Conservation (phyloP, 345 rosid species). For the Syzygium aqueum region DNA sequence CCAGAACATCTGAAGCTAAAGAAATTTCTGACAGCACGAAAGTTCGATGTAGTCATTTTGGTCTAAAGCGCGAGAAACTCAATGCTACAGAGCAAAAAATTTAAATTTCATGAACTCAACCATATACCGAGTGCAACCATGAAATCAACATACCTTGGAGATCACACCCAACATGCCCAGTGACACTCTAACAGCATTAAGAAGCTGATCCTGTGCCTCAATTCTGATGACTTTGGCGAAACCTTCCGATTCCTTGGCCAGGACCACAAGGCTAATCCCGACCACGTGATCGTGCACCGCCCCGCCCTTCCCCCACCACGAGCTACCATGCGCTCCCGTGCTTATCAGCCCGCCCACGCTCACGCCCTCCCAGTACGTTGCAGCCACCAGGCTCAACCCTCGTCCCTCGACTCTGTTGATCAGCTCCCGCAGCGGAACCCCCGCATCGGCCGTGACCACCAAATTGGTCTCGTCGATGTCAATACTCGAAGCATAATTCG, state of each 20-base stretch:
- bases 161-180: conserved; percentile 69
- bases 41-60: not conserved
- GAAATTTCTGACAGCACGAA: not conserved
- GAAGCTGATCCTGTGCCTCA: conserved; percentile 43
- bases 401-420: conserved; percentile 56
- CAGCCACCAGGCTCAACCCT: conserved; percentile 61
- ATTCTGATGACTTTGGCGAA: conserved; percentile 51
- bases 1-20: not conserved
- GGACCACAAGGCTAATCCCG: conserved; percentile 57
- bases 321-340: conserved; percentile 94
- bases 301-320: conserved; percentile 94
- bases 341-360: conserved; percentile 76
- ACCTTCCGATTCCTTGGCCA: conserved; percentile 43
- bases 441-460: conserved; percentile 62
- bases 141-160: conserved; percentile 53
- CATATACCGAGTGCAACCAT: not conserved
- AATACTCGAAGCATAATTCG: conserved; percentile 30
- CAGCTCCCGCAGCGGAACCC: conserved; percentile 51
- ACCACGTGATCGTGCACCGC: conserved; percentile 83
- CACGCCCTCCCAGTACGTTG: conserved; percentile 94
- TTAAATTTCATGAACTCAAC: not conserved
- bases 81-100: not conserved
- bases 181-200: conserved; percentile 68
- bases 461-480: conserved; percentile 34
- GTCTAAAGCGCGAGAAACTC: fast-evolving